phyloP scores from a whole-genome alignment of 2,329 filamentous ascomycete genomes.

The Rhynchosporium agropyri region DNA sequence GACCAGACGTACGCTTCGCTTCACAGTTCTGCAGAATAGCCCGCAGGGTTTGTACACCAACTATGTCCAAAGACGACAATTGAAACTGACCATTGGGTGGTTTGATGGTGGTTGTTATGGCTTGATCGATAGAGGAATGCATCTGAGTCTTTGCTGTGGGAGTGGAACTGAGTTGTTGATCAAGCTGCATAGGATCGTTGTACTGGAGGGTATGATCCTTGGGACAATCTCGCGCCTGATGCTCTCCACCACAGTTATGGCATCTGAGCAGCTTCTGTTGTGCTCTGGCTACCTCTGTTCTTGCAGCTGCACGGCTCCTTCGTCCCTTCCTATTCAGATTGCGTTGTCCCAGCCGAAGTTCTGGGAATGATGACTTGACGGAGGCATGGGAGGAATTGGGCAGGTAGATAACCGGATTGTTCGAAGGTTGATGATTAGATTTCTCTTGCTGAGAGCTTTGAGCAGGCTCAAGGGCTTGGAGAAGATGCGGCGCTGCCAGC shows the following conservation, averaged over 20 bases:
- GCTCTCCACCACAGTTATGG: background rate
- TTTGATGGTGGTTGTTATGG: background rate
- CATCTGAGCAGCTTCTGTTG: background rate
- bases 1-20: background rate
- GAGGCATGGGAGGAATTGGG: background rate
- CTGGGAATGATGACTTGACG: background rate
- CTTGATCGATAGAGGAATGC: background rate
- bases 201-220: background rate
- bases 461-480: background rate
- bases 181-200: background rate
- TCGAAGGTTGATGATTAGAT: background rate
- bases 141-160: background rate
- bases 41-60: background rate
- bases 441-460: background rate
- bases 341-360: background rate
- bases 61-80: background rate
- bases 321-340: background rate
- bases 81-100: background rate
- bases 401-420: background rate
- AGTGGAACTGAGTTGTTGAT: background rate
- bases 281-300: background rate
- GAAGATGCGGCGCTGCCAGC: background rate
- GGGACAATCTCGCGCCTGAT: background rate
- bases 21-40: background rate
- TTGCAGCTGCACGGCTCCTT: background rate